Evolutionary conservation across 257 asterid genomes (phyloP).

Genomic region (Eucommia ulmoides): DNA sequence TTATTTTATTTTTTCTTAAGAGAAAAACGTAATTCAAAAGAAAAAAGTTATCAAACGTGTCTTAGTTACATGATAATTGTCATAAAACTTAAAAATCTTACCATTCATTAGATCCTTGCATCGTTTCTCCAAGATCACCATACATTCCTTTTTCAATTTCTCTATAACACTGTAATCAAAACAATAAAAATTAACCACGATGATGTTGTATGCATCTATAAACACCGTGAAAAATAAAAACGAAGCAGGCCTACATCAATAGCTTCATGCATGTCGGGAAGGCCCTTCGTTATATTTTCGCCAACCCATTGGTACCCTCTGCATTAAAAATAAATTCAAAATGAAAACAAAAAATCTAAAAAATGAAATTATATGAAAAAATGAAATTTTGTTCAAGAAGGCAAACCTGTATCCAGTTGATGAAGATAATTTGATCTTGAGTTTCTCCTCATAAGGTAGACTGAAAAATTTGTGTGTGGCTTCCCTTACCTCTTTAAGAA

Average conservation of each 20-base stretch:
- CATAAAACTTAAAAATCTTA: too few species aligned
- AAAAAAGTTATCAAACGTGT: too few species aligned
- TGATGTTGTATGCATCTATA: background rate
- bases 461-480: constrained; percentile 46
- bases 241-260: constrained; percentile 56
- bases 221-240: background rate
- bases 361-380: too few species aligned
- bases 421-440: constrained; percentile 61
- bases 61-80: too few species aligned
- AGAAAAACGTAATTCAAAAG: too few species aligned
- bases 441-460: constrained; percentile 73
- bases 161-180: constrained; percentile 50
- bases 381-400: background rate
- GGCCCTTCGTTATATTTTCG: constrained; percentile 70
- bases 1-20: too few species aligned
- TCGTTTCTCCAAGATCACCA: constrained; percentile 52
- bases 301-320: constrained; percentile 88
- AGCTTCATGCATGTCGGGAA: constrained; percentile 90
- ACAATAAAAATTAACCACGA: too few species aligned
- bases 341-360: too few species aligned
- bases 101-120: constrained; percentile 75
- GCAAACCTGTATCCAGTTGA: constrained; percentile 75
- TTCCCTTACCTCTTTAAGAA: constrained; percentile 46
- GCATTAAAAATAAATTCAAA: constrained; percentile 16
- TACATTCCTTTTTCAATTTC: constrained; percentile 69